A percentile compares a stretch with the other conserved stretches of the same genome.
phyloP scores from a whole-genome alignment of 495 filamentous ascomycete species.

The Penicillium samsonianum region DNA sequence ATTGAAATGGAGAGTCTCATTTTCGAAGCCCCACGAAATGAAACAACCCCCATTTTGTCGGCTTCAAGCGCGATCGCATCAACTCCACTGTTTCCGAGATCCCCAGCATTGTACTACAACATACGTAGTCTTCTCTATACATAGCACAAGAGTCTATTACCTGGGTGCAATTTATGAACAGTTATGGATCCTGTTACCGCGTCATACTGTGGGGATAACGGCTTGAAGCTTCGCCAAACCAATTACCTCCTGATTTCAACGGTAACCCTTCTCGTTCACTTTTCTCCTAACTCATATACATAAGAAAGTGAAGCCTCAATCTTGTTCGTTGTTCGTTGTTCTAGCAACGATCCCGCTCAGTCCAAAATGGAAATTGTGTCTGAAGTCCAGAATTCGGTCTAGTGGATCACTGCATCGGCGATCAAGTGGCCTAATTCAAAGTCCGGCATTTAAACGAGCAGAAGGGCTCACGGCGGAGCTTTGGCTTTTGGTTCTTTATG shows the following conservation, averaged over 20 bases:
- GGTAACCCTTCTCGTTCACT: not conserved
- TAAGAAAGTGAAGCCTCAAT: not conserved
- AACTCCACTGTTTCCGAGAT: conserved; percentile 7
- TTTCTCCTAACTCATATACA: not conserved
- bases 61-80: not conserved
- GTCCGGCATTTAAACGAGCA: conserved; percentile 2
- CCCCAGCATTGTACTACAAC: too few relatives aligned
- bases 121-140: not conserved
- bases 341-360: conserved; percentile 14
- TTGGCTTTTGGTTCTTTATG: conserved; percentile 1
- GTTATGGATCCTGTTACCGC: not conserved
- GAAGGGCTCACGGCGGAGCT: conserved; percentile 7
- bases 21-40: not conserved
- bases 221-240: not conserved
- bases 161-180: not conserved
- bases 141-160: not conserved
- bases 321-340: conserved; percentile 17
- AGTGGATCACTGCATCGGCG: conserved; percentile 15
- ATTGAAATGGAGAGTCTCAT: not conserved
- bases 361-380: conserved; percentile 1
- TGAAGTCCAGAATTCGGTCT: conserved; percentile 9
- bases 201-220: not conserved
- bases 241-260: not conserved
- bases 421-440: conserved; percentile 9
- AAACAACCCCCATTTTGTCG: not conserved